A percentile compares a stretch with the other conserved stretches of the same genome.
These are phyloP conservation scores for Pseudozyma tsukubaensis DNA, from an alignment of 1,284 basidiomycete genomes.

Conservation along the genomic window DNA sequence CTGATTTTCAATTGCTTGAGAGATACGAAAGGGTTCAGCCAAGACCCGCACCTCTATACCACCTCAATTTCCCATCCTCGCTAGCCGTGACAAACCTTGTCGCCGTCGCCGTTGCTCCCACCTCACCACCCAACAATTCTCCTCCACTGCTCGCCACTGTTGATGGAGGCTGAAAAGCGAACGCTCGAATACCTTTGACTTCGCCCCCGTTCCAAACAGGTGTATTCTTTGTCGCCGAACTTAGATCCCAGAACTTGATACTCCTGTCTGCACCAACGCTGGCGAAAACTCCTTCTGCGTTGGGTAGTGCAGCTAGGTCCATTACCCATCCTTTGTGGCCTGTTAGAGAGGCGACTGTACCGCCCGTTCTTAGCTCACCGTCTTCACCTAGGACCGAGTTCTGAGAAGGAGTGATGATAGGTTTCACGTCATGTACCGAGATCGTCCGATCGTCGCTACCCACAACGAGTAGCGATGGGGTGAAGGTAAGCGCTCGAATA, in stretches of 20 bases:
- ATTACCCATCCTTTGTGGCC: conserved; percentile 45
- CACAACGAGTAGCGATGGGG: conserved; percentile 19
- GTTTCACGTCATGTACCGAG: conserved; percentile 38
- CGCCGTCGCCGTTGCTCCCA: conserved; percentile 7
- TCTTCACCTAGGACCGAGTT: not conserved
- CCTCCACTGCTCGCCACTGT: not conserved
- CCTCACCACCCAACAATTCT: not conserved
- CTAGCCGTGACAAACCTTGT: conserved; percentile 45
- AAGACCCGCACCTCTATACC: conserved; percentile 47
- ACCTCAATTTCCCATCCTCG: conserved; percentile 36
- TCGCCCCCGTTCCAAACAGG: conserved; percentile 46
- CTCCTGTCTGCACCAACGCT: conserved; percentile 37
- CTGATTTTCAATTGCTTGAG: not conserved
- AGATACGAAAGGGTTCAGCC: conserved; percentile 4
- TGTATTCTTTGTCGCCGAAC: conserved; percentile 17
- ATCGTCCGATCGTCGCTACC: conserved; percentile 44
- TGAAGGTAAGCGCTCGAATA: conserved; percentile 33
- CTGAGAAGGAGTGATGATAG: conserved; percentile 4
- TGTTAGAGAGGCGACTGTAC: conserved; percentile 22
- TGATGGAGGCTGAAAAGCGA: conserved; percentile 24
- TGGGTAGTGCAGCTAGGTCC: not conserved
- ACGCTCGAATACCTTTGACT: conserved; percentile 8
- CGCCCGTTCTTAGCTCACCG: conserved; percentile 10
- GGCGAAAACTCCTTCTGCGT: conserved; percentile 20
- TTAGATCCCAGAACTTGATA: conserved; percentile 51